Base-by-base conservation (phyloP, 345 rosid genomes). In the Combretum micranthum region DNA sequence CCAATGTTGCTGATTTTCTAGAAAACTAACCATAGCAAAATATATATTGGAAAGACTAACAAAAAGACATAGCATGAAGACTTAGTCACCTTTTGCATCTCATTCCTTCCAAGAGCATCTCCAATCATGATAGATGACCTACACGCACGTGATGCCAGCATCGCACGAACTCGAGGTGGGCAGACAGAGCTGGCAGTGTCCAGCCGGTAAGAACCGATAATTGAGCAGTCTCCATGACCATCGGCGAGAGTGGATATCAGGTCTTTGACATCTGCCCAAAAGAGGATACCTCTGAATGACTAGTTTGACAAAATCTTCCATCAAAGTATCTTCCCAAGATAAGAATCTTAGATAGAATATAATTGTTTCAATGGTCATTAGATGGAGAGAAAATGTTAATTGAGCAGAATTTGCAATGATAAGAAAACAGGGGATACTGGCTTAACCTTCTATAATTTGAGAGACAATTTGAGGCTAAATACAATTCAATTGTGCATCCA, bases 111-210 rank as follows among this genome's bases (percentile, higher is more conserved):
- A 0, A 93, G 88, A 47, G 99, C 62, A 71, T 93, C 97, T 53
- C 97, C 99, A 20, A 93, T 77, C 97, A 68, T 83, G 51, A 93
- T 69, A 4, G 97, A 93, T 20, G 96, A 87, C 71, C 83, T 77
- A 73, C 99, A 93, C 11, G 97, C 99, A 39, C 96, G 86, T 2
- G 89, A 85, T 25, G 99, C 99, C 59, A 87, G 66, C 96, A 93
- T 89, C 39, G 88, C 79, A 47, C 88, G 96, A 46, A 93, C 99
- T 80, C 96, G 72, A 23, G 95, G 56, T 50, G 99, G 97, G 74
- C 97, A 93, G 39, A 89, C 74, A 25, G 97, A 93, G 66, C 77
- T 84, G 15, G 72, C 52, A 50, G 87, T 78, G 73, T 83, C 92
- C 67, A 57, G 70, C 77, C 62, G 89, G 82, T 89, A 93, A 69